Evolutionary conservation across 2,329 filamentous ascomycete genomes (phyloP), one percentile per base, ranked within the genome.

Genomic region (Paracamarosporium sp.): DNA sequence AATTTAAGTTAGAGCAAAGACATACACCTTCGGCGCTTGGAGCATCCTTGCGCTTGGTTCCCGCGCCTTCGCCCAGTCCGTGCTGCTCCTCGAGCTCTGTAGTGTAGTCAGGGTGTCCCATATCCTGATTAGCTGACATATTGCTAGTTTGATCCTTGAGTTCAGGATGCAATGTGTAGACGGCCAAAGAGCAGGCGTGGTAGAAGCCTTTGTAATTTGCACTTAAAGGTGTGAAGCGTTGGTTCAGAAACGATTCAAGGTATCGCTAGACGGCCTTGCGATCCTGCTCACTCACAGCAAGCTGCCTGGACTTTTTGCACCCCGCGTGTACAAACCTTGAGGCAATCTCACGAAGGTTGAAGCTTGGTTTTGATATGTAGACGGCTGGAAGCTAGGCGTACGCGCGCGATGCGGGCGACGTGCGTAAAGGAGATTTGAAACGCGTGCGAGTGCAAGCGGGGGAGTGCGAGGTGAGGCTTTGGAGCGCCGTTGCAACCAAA

Each of bases 21-120:
- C 66, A 61, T 50, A 72, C 69, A 35, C 66, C 62, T 1, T 51
- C 28, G n/a, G 63, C 6, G 15, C 40, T 45, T 3, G 40, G 38
- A 27, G 28, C 22, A 11, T 53, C 50, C 36, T 51, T 51, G 25
- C 48, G 35, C 48, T 51, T 51, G 22, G 8, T 28, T 13, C 35
- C 47, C 15, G 9, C 11, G 9, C 15, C 30, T n/a, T 22, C 30
- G 13, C 30, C 12, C 17, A 15, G 5, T 5, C 4, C 30, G 30
- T 22, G 30, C 41, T 28, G 41, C 25, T 8, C 41, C 15, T 30
- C 24, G 25, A n/a, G 8, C 2, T 30, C 25, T 45, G 13, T 25
- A n/a, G 13, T 15, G 17, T n/a, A 17, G 3, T 9, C 4, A 28
- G 22, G 12, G 8, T 20, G 17, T 22, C 9, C n/a, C 4, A 41